A percentile compares a stretch with the other conserved stretches of the same genome.
These are phyloP conservation scores for Pyrenophora tritici-repentis DNA, from an alignment of 2,329 filamentous ascomycete species.

Conservation along the genomic window DNA sequence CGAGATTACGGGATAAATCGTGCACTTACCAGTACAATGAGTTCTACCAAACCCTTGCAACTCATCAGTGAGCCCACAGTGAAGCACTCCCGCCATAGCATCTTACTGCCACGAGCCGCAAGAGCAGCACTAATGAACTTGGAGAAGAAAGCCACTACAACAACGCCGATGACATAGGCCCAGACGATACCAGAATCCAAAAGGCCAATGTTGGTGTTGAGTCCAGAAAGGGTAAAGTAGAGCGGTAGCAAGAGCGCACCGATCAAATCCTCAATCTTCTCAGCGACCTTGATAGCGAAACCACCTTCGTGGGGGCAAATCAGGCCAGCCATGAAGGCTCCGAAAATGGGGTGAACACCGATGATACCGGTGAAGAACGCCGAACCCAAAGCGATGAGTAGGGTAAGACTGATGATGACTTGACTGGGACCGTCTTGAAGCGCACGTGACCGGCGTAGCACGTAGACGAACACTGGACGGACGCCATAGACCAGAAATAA, in stretches of 20 bases:
- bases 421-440: constrained; percentile 89
- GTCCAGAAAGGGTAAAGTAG: constrained; percentile 90
- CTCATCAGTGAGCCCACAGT: constrained; percentile 92
- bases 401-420: constrained; percentile 78
- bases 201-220: constrained; percentile 85
- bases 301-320: constrained; percentile 90
- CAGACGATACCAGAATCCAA: constrained; percentile 81
- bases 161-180: constrained; percentile 87
- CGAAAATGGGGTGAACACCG: constrained; percentile 92
- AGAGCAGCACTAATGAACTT: constrained; percentile 84
- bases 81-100: constrained; percentile 89
- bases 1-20: too few species aligned
- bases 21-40: constrained; percentile 81
- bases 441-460: constrained; percentile 73
- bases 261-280: constrained; percentile 93
- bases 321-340: constrained; percentile 84
- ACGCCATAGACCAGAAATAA: constrained; percentile 75
- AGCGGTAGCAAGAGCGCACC: constrained; percentile 82
- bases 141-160: constrained; percentile 77
- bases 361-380: constrained; percentile 90
- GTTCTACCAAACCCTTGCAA: constrained; percentile 91
- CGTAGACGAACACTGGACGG: constrained; percentile 74
- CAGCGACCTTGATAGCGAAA: constrained; percentile 87
- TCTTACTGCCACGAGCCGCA: constrained; percentile 73
- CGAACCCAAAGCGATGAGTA: constrained; percentile 77